phyloP scores from a whole-genome alignment of 1,284 basidiomycete genomes.

The Ustilago nuda region DNA sequence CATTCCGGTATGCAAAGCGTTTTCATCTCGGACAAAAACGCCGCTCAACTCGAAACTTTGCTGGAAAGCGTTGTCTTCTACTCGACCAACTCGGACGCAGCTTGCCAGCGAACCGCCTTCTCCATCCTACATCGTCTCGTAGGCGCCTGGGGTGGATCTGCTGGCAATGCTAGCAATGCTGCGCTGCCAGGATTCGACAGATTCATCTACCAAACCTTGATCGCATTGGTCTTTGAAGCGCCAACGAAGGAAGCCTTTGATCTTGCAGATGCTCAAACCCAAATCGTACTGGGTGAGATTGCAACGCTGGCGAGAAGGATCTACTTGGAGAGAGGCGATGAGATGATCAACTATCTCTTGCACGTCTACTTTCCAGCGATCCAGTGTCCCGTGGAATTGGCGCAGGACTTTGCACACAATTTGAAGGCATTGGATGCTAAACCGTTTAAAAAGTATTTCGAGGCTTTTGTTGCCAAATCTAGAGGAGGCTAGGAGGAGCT shows the following conservation, averaged over 20 bases:
- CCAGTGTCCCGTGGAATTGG: slow-evolving; percentile 83
- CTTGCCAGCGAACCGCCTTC: slow-evolving; percentile 83
- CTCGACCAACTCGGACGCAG: slow-evolving; percentile 56
- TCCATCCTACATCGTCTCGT: slow-evolving; percentile 80
- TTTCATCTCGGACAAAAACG: slow-evolving; percentile 88
- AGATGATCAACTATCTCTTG: slow-evolving; percentile 85
- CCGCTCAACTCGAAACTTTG: slow-evolving; percentile 81
- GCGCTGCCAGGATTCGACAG: slow-evolving; percentile 87
- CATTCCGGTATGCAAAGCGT: slow-evolving; percentile 80
- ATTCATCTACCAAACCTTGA: slow-evolving; percentile 88
- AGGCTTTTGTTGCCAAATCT: slow-evolving; percentile 52
- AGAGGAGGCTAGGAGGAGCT: slow-evolving; percentile 30
- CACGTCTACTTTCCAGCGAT: slow-evolving; percentile 86
- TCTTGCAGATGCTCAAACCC: slow-evolving; percentile 82
- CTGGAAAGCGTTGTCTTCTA: slow-evolving; percentile 75
- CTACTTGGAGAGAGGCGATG: slow-evolving; percentile 81
- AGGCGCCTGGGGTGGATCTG: slow-evolving; percentile 78
- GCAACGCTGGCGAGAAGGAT: slow-evolving; percentile 80
- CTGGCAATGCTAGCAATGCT: slow-evolving; percentile 41
- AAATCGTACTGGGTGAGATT: slow-evolving; percentile 50
- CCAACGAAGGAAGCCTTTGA: slow-evolving; percentile 85
- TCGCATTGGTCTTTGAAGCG: slow-evolving; percentile 85
- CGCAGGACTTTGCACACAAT: slow-evolving; percentile 76
- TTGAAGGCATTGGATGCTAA: slow-evolving; percentile 75
- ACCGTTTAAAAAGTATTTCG: slow-evolving; percentile 74